Conservation (phyloP, 768 basidiomycete genomes). For the Pisolithus microcarpus region DNA sequence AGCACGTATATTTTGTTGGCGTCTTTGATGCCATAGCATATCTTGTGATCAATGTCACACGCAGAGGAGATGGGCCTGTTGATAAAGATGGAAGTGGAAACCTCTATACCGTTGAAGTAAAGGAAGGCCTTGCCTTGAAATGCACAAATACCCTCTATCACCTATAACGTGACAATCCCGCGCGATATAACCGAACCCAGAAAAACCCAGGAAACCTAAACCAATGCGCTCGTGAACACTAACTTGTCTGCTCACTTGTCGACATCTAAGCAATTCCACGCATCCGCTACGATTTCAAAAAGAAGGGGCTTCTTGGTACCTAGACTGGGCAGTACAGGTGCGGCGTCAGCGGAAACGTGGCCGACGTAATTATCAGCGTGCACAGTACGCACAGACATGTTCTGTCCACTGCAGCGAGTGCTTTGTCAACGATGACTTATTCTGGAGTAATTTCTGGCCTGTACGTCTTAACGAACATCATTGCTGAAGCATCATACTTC, state of each 20-base stretch:
- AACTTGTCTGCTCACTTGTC: constrained; percentile 53
- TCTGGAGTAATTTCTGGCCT: no score
- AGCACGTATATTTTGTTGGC: constrained; percentile 70
- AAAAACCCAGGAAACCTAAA: constrained; percentile 25
- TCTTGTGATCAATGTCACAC: constrained; percentile 64
- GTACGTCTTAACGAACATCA: no score
- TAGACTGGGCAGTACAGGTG: constrained; percentile 5
- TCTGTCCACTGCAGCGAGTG: no score
- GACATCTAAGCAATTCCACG: constrained; percentile 75
- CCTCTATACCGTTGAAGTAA: background rate
- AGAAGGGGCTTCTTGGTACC: constrained; percentile 59
- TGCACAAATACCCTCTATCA: constrained; percentile 46
- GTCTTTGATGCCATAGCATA: constrained; percentile 80
- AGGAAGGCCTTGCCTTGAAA: constrained; percentile 33
- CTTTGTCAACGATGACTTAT: no score
- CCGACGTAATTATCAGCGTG: background rate
- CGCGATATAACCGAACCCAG: constrained; percentile 78
- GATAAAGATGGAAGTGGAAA: background rate
- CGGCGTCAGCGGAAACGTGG: background rate
- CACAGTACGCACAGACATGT: constrained; percentile 50
- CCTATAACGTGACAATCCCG: constrained; percentile 71
- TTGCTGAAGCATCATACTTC: no score
- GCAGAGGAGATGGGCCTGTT: constrained; percentile 65
- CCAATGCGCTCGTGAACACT: background rate
- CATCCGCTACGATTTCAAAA: constrained; percentile 82